Evolutionary conservation across 1,284 basidiomycete species (phyloP).

Genomic region (Irpex lacteus): DNA sequence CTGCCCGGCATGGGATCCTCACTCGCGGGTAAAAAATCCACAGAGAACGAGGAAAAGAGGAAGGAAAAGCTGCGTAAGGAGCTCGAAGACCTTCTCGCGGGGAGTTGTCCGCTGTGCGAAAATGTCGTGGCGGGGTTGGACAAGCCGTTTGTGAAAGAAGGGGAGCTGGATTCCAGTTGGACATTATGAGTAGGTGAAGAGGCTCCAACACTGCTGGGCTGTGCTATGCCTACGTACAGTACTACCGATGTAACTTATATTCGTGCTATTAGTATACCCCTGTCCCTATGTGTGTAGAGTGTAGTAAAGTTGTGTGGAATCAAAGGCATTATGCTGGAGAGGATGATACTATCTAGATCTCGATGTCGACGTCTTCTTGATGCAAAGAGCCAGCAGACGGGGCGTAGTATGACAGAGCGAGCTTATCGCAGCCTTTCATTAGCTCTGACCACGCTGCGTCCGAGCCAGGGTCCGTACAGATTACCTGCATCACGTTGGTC

Average conservation of each 20-base stretch:
- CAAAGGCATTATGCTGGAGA: too few species aligned
- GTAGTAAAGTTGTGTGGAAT: too few species aligned
- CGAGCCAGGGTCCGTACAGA: constrained; percentile 37
- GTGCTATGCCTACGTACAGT: not conserved
- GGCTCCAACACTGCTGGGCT: not conserved
- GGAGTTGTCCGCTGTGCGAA: constrained; percentile 89
- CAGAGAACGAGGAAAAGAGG: constrained; percentile 57
- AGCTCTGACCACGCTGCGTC: constrained; percentile 50
- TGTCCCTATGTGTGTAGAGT: not conserved
- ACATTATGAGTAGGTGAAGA: constrained; percentile 47
- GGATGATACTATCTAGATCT: too few species aligned
- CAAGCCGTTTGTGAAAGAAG: constrained; percentile 79
- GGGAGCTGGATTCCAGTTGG: constrained; percentile 84
- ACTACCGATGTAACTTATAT: not conserved
- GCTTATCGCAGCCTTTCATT: constrained; percentile 48
- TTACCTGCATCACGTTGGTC: constrained; percentile 38
- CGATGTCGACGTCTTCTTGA: not conserved
- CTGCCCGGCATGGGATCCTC: constrained; percentile 55
- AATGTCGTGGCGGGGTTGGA: constrained; percentile 83
- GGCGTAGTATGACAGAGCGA: constrained; percentile 32
- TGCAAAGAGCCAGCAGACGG: constrained; percentile 11
- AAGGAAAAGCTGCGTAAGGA: constrained; percentile 72
- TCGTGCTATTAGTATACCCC: constrained; percentile 1
- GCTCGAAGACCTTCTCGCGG: constrained; percentile 84
- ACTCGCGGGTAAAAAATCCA: constrained; percentile 31